Conservation (phyloP, 2,329 filamentous ascomycete species). For the Trichoderma gracile region DNA sequence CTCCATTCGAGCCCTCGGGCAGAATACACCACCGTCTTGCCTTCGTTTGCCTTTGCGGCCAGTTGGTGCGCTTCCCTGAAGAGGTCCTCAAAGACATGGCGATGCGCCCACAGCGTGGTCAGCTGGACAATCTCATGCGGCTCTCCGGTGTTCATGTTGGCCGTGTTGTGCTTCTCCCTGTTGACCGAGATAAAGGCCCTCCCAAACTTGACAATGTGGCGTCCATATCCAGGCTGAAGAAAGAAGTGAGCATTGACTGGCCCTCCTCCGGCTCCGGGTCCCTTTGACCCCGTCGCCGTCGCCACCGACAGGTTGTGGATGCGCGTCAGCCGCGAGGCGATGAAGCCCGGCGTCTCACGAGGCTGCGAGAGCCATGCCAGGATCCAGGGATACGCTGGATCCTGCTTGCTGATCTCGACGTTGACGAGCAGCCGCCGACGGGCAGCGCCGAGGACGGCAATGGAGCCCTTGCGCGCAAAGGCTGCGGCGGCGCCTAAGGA, state of each 20-base stretch:
- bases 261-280: conserved; percentile 62
- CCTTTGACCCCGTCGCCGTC: conserved; percentile 61
- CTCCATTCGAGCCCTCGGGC: conserved; percentile 83
- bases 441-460: conserved; percentile 71
- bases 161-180: conserved; percentile 80
- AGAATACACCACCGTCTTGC: conserved; percentile 90
- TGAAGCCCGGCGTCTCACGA: conserved; percentile 63
- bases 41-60: conserved; percentile 77
- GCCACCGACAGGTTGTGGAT: conserved; percentile 61
- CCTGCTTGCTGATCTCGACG: conserved; percentile 91
- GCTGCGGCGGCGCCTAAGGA: conserved; percentile 80
- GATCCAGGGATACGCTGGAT: conserved; percentile 92
- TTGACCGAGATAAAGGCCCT: conserved; percentile 86
- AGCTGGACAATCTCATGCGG: conserved; percentile 94
- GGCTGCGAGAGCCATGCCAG: conserved; percentile 91
- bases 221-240: conserved; percentile 86
- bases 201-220: conserved; percentile 82
- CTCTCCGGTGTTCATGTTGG: conserved; percentile 77
- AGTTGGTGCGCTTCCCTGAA: conserved; percentile 84
- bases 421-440: conserved; percentile 88
- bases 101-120: conserved; percentile 86
- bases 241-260: conserved; percentile 78
- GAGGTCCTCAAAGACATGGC: conserved; percentile 85
- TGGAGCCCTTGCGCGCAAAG: conserved; percentile 74
- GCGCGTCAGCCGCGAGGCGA: conserved; percentile 59